Evolutionary conservation across 176 grass and related monocot species (phyloP), one percentile per base, ranked within the genome.

Genomic region (Dendrocalamus sinicus): DNA sequence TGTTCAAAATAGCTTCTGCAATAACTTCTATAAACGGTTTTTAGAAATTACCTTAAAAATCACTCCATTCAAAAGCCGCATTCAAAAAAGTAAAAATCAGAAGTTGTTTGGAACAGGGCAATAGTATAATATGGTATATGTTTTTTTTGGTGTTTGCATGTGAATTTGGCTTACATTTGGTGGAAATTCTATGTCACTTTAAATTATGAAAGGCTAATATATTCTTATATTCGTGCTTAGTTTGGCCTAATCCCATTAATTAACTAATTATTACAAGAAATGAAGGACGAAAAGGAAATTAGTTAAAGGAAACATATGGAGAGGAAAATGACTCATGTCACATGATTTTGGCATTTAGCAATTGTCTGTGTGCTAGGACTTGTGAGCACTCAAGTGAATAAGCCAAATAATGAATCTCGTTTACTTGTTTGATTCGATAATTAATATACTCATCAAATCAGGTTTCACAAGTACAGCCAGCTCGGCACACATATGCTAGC

Each of bases 261-360:
- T 9, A 5, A 43, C 45, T 9, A 26, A 43, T n/a, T n/a, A 4
- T 24, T 58, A 55, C 10, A 46, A 17, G 9, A 53, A 43, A 40
- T 7, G 8, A 7, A 19, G 26, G n/a, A 44, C 66, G 2, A 3
- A 45, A 30, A 68, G 55, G 44, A 52, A 51, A 35, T 13, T n/a
- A 19, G 12, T 24, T 28, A 15, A 17, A 45, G 14, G 53, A n/a
- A 15, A 53, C 9, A 84, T 10, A 69, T 1, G 44, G 28, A 52
- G 68, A 79, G 35, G 89, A 87, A 45, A 70, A 74, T 8, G 85
- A 91, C 80, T 41, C 81, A 10, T 84, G 85, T 84, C 89, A 91
- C 85, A 87, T 80, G 85, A 83, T 91, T 54, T 87, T 84, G 89
- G 68, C 51, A 70, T 75, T 76, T 80, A 69, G 59, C 79, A 41